Evolutionary conservation across 2,329 filamentous ascomycete genomes (phyloP).

Genomic region (Ceratocystis eucalypticola): DNA sequence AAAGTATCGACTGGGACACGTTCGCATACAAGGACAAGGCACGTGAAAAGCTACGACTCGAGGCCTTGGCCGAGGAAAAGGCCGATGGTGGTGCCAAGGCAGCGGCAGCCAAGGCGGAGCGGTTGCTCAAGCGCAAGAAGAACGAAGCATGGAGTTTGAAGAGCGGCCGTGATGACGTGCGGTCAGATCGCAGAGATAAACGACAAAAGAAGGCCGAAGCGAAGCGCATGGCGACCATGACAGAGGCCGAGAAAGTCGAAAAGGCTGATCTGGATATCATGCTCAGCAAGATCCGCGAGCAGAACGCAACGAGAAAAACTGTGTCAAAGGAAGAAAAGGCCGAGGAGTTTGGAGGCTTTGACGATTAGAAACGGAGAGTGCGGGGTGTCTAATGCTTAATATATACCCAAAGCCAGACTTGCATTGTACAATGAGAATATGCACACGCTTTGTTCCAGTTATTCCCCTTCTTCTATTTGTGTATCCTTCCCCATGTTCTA

Average conservation of each 20-base stretch:
- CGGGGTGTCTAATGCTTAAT: background rate
- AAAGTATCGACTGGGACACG: slow-evolving; percentile 52
- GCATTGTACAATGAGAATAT: background rate
- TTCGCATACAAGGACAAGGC: slow-evolving; percentile 61
- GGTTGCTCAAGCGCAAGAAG: slow-evolving; percentile 43
- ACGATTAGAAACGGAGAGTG: slow-evolving; percentile 27
- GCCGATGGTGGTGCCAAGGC: slow-evolving; percentile 30
- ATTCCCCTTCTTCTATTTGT: background rate
- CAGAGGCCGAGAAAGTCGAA: slow-evolving; percentile 53
- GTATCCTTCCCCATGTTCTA: background rate
- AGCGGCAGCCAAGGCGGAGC: slow-evolving; percentile 28
- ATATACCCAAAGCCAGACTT: slow-evolving; percentile 8
- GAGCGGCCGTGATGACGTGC: slow-evolving; percentile 49
- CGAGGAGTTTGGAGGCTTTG: slow-evolving; percentile 48
- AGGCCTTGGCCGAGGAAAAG: slow-evolving; percentile 40
- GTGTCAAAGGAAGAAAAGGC: slow-evolving; percentile 27
- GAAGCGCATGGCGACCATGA: slow-evolving; percentile 50
- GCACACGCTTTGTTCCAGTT: background rate
- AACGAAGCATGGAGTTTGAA: slow-evolving; percentile 63
- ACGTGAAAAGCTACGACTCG: slow-evolving; percentile 51
- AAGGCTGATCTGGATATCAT: slow-evolving; percentile 50
- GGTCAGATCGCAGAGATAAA: slow-evolving; percentile 49
- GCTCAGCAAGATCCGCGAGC: slow-evolving; percentile 48
- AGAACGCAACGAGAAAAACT: slow-evolving; percentile 35
- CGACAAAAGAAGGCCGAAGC: slow-evolving; percentile 50